These are phyloP conservation scores for Annulohypoxylon bovei DNA, from an alignment of 495 filamentous ascomycete genomes.

Conservation along the genomic window DNA sequence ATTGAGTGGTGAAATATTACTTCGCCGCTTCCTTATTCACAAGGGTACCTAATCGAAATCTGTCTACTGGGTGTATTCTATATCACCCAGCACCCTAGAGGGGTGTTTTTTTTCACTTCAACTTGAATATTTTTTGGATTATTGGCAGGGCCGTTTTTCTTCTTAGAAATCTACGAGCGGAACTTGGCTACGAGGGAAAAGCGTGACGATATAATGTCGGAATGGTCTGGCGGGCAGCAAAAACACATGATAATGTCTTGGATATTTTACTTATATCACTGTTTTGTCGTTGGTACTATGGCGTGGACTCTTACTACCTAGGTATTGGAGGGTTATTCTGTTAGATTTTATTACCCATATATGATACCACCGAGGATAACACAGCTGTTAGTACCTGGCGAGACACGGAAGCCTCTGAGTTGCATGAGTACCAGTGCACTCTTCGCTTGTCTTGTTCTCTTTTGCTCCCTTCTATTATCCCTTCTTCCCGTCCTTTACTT, in stretches of 20 bases:
- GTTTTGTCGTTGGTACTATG: neutral
- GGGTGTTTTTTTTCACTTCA: slow-evolving; percentile 26
- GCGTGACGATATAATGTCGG: slow-evolving; percentile 24
- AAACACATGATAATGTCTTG: slow-evolving; percentile 31
- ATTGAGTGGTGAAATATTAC: slow-evolving; percentile 55
- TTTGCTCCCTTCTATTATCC: too few relatives aligned
- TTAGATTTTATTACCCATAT: neutral
- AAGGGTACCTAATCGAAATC: slow-evolving; percentile 4
- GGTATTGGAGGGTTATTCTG: neutral
- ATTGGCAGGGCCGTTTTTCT: slow-evolving; percentile 35
- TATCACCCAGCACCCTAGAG: slow-evolving; percentile 13
- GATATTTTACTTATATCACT: neutral
- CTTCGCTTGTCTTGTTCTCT: too few relatives aligned
- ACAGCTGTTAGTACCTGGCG: neutral
- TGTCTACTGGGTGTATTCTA: slow-evolving; percentile 8
- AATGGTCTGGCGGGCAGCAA: slow-evolving; percentile 14
- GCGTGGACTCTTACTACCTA: neutral
- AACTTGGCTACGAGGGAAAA: slow-evolving; percentile 26
- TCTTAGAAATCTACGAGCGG: slow-evolving; percentile 7
- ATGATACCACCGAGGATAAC: slow-evolving; percentile 28
- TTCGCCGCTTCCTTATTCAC: neutral
- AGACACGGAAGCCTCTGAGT: neutral
- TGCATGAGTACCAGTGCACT: neutral
- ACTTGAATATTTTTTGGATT: slow-evolving; percentile 26
- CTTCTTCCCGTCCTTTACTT: neutral